Conservation (phyloP, 306 rosid species). For the Fragaria iinumae region DNA sequence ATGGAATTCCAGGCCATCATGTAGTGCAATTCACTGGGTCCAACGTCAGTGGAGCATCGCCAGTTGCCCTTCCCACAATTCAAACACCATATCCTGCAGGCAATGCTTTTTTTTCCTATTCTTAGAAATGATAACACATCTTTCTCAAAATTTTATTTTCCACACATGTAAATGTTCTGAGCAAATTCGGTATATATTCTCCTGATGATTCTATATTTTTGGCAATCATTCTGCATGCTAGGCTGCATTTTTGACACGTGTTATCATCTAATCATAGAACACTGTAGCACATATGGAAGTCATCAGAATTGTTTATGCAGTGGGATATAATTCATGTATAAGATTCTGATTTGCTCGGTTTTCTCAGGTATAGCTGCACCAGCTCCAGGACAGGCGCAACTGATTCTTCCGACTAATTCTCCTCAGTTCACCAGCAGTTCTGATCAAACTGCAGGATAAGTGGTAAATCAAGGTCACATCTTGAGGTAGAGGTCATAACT, state of each 20-base stretch:
- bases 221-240: background rate
- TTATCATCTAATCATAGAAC: background rate
- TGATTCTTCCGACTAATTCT: constrained; percentile 23
- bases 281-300: background rate
- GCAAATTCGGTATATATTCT: background rate
- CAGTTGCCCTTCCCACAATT: constrained; percentile 20
- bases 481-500: constrained; percentile 15
- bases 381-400: constrained; percentile 18
- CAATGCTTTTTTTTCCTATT: background rate
- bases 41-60: constrained; percentile 16
- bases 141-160: background rate
- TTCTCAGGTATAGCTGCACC: constrained; percentile 24
- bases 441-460: constrained; percentile 29
- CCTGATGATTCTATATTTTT: background rate
- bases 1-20: constrained; percentile 29
- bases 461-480: constrained; percentile 18
- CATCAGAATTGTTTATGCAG: background rate
- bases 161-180: background rate
- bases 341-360: background rate
- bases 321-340: background rate
- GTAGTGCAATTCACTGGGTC: constrained; percentile 22
- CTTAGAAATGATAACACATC: background rate
- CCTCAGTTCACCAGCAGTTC: constrained; percentile 28
- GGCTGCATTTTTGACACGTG: background rate
- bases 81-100: constrained; percentile 31